phyloP scores from a whole-genome alignment of 306 rosid genomes.

The Vachellia pachyceras region DNA sequence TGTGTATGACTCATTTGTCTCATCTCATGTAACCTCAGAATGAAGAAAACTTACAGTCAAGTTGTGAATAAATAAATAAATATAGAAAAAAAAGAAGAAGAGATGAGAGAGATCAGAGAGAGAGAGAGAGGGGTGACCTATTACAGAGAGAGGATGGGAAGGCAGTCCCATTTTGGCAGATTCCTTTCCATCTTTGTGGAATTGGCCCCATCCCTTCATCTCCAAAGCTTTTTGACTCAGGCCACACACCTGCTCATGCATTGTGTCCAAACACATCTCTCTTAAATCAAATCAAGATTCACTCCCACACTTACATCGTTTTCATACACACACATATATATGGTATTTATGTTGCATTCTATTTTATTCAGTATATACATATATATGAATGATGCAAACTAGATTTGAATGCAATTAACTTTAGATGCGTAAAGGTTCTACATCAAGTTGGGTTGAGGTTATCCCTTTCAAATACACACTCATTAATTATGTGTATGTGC shows the following conservation, averaged over 20 bases:
- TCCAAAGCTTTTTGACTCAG: conserved; percentile 79
- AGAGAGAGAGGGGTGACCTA: conserved; percentile 40
- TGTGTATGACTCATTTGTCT: conserved; percentile 6
- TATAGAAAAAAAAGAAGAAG: not conserved
- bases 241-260: conserved; percentile 74
- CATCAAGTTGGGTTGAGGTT: not conserved
- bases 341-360: not conserved
- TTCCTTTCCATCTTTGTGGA: conserved; percentile 83
- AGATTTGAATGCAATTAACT: not conserved
- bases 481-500: not conserved
- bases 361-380: not conserved
- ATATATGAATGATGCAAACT: not conserved
- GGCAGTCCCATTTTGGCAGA: conserved; percentile 70
- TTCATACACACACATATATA: not conserved
- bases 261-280: not conserved
- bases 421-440: not conserved
- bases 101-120: not conserved
- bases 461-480: not conserved
- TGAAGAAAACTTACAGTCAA: not conserved
- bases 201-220: conserved; percentile 76
- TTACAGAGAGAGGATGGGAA: conserved; percentile 70
- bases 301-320: not conserved
- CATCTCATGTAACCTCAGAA: not conserved
- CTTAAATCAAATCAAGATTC: not conserved
- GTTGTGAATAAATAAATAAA: not conserved